phyloP scores from a whole-genome alignment of 1,284 basidiomycete species.

The Heimioporus retisporus region DNA sequence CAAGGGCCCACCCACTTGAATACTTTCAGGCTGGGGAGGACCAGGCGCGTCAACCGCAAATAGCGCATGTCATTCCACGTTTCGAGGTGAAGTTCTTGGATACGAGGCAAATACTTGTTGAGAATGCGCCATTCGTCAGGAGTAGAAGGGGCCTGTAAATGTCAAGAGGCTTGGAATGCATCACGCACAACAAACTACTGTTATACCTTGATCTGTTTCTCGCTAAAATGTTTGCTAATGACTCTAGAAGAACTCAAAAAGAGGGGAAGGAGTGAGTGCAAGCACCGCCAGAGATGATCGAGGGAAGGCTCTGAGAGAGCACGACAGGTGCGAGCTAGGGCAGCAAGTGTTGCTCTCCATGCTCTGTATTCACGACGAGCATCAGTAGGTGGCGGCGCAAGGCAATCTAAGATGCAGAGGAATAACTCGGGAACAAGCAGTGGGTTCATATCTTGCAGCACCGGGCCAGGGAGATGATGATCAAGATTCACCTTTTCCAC shows the following conservation, averaged over 20 bases:
- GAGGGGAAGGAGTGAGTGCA: neutral
- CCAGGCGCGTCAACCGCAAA: neutral
- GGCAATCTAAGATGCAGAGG: neutral
- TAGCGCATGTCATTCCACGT: neutral
- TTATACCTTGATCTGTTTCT: neutral
- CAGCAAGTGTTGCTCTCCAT: neutral
- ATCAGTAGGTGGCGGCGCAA: neutral
- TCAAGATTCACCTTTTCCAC: no score
- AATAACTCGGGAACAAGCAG: neutral
- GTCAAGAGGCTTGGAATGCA: neutral
- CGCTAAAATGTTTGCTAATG: no score
- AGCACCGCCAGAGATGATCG: no score
- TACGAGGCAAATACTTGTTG: constrained; percentile 5
- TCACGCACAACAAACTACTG: neutral
- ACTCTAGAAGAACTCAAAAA: neutral
- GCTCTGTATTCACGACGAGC: neutral
- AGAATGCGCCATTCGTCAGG: neutral
- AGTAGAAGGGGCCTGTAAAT: neutral
- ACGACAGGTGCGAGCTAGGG: no score
- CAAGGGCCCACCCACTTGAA: neutral
- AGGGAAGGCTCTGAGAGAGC: no score
- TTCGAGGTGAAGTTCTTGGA: neutral
- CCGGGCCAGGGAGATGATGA: no score
- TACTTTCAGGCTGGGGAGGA: neutral
- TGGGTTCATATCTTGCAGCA: neutral